Conservation (phyloP, 176 grass and related monocot genomes). For the Saccharum spontaneum region DNA sequence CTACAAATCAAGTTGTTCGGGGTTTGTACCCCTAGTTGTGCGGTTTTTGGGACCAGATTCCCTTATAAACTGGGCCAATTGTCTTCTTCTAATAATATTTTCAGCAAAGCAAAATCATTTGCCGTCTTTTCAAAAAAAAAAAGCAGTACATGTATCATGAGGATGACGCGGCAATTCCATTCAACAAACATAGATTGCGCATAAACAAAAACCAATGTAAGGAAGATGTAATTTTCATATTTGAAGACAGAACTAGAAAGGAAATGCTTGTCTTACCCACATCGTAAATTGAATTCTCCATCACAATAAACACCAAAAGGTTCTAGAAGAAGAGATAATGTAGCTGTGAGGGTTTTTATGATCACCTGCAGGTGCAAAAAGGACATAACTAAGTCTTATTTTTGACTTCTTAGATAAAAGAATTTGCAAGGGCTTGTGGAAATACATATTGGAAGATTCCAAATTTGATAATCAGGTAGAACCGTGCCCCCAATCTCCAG, state of each 20-base stretch:
- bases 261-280: slow-evolving; percentile 64
- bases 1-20: not conserved
- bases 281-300: slow-evolving; percentile 83
- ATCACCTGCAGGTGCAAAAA: slow-evolving; percentile 65
- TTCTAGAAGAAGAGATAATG: slow-evolving; percentile 86
- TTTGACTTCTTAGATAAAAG: slow-evolving; percentile 3
- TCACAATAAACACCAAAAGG: slow-evolving; percentile 94
- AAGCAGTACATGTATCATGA: not conserved
- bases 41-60: not conserved
- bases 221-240: not conserved
- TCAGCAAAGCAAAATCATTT: not conserved
- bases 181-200: not conserved
- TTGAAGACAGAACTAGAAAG: slow-evolving; percentile 8
- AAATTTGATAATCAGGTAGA: slow-evolving; percentile 93
- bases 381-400: slow-evolving; percentile 24
- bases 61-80: not conserved
- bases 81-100: not conserved
- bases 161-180: not conserved
- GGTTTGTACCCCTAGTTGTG: not conserved
- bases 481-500: slow-evolving; percentile 74
- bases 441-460: slow-evolving; percentile 99
- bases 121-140: not conserved
- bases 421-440: slow-evolving; percentile 12
- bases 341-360: slow-evolving; percentile 96
- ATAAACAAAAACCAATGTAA: slow-evolving; percentile 25